Percentiles rank a stretch among this genome's conserved stretches.
phyloP scores from a whole-genome alignment of 2,329 filamentous ascomycete genomes.

The Mycosphaerelloides madeirae region DNA sequence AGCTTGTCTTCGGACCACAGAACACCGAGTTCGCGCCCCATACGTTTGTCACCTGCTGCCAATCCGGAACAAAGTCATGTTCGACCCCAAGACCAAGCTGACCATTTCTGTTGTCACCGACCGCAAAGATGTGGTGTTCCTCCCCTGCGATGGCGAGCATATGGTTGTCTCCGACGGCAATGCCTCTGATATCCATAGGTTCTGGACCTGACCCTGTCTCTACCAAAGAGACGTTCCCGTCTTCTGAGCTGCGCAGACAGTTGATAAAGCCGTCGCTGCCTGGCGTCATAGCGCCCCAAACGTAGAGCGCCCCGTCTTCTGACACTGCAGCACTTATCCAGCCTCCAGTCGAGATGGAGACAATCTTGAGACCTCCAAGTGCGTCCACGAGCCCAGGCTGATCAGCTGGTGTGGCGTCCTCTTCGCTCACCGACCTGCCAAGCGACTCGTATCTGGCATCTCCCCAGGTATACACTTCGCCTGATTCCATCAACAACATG shows the following conservation, averaged over 20 bases:
- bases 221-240: constrained; percentile 29
- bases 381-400: constrained; percentile 46
- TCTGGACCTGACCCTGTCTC: constrained; percentile 41
- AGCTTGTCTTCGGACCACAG: constrained; percentile 25
- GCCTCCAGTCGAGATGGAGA: constrained; percentile 50
- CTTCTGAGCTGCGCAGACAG: constrained; percentile 17
- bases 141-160: constrained; percentile 50
- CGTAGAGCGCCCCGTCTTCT: constrained; percentile 54
- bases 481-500: constrained; percentile 33
- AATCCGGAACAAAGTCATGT: constrained; percentile 22
- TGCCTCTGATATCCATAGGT: constrained; percentile 48
- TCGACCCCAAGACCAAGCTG: constrained; percentile 49
- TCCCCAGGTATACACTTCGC: constrained; percentile 46
- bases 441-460: constrained; percentile 58
- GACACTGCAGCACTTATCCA: constrained; percentile 57
- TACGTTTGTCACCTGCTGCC: constrained; percentile 18
- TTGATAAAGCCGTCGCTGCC: constrained; percentile 20
- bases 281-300: constrained; percentile 49
- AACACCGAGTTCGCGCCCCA: constrained; percentile 11
- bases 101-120: constrained; percentile 55
- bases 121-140: constrained; percentile 49
- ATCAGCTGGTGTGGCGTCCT: constrained; percentile 41
- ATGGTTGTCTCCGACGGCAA: constrained; percentile 56
- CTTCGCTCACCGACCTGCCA: constrained; percentile 44
- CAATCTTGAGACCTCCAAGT: constrained; percentile 50